Evolutionary conservation across 2,329 filamentous ascomycete genomes (phyloP).

Genomic region (Fusarium sp.): DNA sequence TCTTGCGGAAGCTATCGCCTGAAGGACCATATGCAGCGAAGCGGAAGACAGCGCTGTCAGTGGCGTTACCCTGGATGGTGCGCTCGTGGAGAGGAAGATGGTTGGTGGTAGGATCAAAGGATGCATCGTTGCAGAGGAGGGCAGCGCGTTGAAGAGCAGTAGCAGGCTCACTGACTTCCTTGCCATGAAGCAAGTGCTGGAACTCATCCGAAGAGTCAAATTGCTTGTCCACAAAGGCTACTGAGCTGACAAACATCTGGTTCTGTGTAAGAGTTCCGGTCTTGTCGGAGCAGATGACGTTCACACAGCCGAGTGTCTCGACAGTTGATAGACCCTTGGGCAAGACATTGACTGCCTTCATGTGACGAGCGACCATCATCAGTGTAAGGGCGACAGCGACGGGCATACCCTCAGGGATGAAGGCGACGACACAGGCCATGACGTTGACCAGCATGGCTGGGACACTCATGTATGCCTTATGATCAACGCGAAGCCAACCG

Average conservation of each 20-base stretch:
- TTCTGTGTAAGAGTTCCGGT: constrained; percentile 57
- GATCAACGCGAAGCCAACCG: constrained; percentile 53
- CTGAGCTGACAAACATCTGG: constrained; percentile 55
- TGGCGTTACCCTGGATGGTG: constrained; percentile 55
- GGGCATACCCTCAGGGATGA: constrained; percentile 55
- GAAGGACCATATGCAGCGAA: constrained; percentile 48
- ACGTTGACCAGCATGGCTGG: constrained; percentile 58
- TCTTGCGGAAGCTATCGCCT: constrained; percentile 32
- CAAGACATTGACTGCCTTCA: constrained; percentile 56
- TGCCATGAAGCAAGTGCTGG: constrained; percentile 2
- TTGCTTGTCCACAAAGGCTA: constrained; percentile 50
- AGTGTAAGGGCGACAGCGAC: constrained; percentile 53
- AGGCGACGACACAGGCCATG: constrained; percentile 56
- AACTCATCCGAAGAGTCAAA: constrained; percentile 44
- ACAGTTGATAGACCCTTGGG: constrained; percentile 56
- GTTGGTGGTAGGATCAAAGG: constrained; percentile 53
- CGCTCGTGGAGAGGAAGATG: constrained; percentile 50
- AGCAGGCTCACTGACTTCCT: background rate
- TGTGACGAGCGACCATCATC: constrained; percentile 55
- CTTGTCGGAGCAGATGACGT: constrained; percentile 57
- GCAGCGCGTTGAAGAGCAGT: constrained; percentile 24
- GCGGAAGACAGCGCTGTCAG: constrained; percentile 55
- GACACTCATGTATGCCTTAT: constrained; percentile 53
- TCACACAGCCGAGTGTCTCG: constrained; percentile 56
- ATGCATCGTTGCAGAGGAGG: constrained; percentile 55